Percentiles rank a stretch among this genome's conserved stretches.
Evolutionary conservation across 345 rosid genomes (phyloP).

Genomic region (Acer campestre): DNA sequence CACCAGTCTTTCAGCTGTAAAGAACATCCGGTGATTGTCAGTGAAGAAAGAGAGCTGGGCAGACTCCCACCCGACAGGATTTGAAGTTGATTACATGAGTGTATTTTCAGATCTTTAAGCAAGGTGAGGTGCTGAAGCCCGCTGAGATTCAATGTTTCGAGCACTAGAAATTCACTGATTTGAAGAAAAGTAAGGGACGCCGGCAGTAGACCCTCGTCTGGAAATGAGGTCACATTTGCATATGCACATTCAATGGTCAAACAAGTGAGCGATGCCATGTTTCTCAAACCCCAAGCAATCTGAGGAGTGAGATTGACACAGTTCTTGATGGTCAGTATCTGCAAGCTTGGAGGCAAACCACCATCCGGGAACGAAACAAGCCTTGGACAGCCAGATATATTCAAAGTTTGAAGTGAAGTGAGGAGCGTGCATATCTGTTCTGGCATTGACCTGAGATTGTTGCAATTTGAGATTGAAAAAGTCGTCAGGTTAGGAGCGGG

Average conservation of each 20-base stretch:
- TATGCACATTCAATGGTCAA: neutral
- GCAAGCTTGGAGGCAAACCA: neutral
- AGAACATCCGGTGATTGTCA: neutral
- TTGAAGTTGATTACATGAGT: neutral
- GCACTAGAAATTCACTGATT: neutral
- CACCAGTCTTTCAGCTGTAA: neutral
- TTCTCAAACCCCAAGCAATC: neutral
- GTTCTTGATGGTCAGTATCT: neutral
- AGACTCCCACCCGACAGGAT: neutral
- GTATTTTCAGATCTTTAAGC: neutral
- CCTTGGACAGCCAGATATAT: neutral
- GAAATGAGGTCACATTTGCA: neutral
- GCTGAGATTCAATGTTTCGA: neutral
- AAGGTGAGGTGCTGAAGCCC: neutral
- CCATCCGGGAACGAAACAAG: neutral
- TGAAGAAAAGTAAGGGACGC: neutral
- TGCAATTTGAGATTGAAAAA: conserved; percentile 26
- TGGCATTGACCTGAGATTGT: conserved; percentile 10
- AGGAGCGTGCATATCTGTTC: neutral
- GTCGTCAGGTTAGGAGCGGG: conserved; percentile 9
- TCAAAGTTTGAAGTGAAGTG: neutral
- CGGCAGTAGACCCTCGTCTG: neutral
- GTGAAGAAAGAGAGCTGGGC: neutral
- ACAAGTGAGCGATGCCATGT: neutral
- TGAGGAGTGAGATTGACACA: conserved; percentile 1